Evolutionary conservation across 805 yeast species (phyloP).

Genomic region (Zygotorulaspora florentina): DNA sequence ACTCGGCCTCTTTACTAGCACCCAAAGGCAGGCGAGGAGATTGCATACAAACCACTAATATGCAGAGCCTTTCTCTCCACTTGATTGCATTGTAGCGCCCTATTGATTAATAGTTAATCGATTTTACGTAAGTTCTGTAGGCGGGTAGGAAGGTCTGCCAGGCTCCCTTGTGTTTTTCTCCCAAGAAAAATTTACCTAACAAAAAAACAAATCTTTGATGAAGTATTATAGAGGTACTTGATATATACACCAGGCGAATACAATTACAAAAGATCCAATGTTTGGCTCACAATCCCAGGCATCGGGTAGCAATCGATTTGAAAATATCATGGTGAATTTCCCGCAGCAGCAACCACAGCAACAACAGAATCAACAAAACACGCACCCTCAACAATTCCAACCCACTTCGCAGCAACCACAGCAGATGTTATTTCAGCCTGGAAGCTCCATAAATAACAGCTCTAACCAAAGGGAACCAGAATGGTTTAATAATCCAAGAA

Average conservation of each 20-base stretch:
- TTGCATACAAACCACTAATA: no score
- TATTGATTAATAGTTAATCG: no score
- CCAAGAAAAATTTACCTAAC: background rate
- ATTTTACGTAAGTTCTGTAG: no score
- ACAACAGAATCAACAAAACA: conserved; percentile 27
- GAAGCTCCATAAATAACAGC: conserved; percentile 3
- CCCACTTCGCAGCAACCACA: conserved; percentile 27
- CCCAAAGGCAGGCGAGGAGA: no score
- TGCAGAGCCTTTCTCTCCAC: no score
- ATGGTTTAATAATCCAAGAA: conserved; percentile 43
- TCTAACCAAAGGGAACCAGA: conserved; percentile 26
- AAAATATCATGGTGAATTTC: conserved; percentile 21
- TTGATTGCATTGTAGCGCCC: no score
- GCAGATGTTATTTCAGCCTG: conserved; percentile 18
- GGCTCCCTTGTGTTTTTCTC: no score
- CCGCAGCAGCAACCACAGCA: conserved; percentile 25
- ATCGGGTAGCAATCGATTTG: conserved; percentile 17
- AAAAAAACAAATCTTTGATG: background rate
- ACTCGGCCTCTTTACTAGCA: no score
- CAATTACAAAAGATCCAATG: conserved; percentile 1
- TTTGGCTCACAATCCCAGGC: conserved; percentile 12
- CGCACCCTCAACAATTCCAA: conserved; percentile 28
- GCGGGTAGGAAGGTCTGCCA: no score
- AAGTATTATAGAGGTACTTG: background rate
- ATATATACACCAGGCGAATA: no score